A percentile compares a stretch with the other conserved stretches of the same genome.
Conservation (phyloP, 2,329 filamentous ascomycete species). For the Anisogramma anomala region DNA sequence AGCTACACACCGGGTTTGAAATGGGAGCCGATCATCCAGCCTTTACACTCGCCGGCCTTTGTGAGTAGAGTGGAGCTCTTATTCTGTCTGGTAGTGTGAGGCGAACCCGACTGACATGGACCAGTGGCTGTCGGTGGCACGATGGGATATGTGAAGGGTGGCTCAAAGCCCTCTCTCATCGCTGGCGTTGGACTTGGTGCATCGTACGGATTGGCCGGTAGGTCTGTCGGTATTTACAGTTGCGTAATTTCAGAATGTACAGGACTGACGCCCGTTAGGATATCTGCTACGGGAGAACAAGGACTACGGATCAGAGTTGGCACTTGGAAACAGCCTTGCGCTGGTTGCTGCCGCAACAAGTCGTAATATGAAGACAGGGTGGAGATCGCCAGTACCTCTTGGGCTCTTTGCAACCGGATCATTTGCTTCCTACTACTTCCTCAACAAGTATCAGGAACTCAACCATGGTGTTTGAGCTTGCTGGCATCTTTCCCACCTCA, state of each 20-base stretch:
- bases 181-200: constrained; percentile 23
- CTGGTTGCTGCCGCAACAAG: constrained; percentile 27
- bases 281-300: constrained; percentile 31
- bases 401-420: constrained; percentile 24
- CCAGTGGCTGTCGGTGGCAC: constrained; percentile 25
- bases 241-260: no score
- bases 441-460: constrained; percentile 31
- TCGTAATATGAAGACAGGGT: constrained; percentile 28
- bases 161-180: constrained; percentile 24
- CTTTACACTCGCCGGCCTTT: constrained; percentile 28
- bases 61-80: constrained; percentile 19
- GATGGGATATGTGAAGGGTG: constrained; percentile 21
- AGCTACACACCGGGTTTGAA: no score
- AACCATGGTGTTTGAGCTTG: constrained; percentile 24
- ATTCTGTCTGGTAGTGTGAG: neutral
- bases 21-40: constrained; percentile 28
- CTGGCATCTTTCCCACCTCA: neutral
- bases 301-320: constrained; percentile 31
- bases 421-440: constrained; percentile 30
- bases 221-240: no score
- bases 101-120: constrained; percentile 6
- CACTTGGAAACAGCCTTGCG: constrained; percentile 28
- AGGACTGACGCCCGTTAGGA: constrained; percentile 18
- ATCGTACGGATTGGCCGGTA: constrained; percentile 24
- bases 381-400: constrained; percentile 26